Evolutionary conservation across 345 rosid species (phyloP).

Genomic region (Firmiana major): DNA sequence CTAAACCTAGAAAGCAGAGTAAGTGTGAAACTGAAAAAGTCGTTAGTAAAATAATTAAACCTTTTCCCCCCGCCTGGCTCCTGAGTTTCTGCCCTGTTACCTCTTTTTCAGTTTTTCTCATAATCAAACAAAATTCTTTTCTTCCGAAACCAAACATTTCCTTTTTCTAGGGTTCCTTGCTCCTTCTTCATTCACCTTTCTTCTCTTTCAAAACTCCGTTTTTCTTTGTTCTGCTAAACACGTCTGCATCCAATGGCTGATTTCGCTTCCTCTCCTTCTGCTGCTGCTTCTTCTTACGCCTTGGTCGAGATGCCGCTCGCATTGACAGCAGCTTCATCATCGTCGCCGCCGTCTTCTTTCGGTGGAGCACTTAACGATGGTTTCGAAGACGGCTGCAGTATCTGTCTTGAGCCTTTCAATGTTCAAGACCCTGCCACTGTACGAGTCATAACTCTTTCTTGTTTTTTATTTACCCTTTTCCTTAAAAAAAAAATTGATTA

Average conservation of each 20-base stretch:
- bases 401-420: conserved; percentile 82
- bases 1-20: too few relatives aligned
- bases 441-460: conserved; percentile 4
- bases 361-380: conserved; percentile 31
- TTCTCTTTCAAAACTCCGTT: neutral
- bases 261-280: conserved; percentile 21
- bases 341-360: conserved; percentile 14
- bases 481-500: too few relatives aligned
- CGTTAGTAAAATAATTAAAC: too few relatives aligned
- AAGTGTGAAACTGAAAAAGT: too few relatives aligned
- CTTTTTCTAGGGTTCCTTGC: conserved; percentile 31
- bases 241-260: conserved; percentile 38
- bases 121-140: conserved; percentile 24
- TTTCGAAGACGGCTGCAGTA: conserved; percentile 75
- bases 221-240: conserved; percentile 1
- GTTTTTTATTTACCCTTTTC: neutral
- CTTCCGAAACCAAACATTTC: conserved; percentile 11
- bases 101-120: conserved; percentile 11
- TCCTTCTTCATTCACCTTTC: neutral
- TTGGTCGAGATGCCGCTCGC: conserved; percentile 25
- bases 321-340: conserved; percentile 28
- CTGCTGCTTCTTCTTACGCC: conserved; percentile 16
- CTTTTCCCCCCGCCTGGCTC: too few relatives aligned
- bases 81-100: conserved; percentile 15
- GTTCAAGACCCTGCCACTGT: conserved; percentile 67